phyloP scores from a whole-genome alignment of 805 yeast genomes.

The Pichia exigua region DNA sequence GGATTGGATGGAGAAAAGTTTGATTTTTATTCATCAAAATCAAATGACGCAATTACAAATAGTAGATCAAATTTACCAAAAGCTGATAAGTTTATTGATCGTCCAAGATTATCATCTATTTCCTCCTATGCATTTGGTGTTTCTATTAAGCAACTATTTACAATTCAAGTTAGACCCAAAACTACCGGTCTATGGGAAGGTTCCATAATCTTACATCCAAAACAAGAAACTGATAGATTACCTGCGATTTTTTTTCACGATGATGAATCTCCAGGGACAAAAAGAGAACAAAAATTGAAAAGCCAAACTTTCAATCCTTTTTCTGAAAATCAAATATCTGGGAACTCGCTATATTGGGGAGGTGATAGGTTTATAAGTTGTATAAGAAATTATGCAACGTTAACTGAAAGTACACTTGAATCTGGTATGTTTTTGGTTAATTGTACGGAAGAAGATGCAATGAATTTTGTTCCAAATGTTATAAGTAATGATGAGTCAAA shows the following conservation, averaged over 20 bases:
- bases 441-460: conserved; percentile 61
- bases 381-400: conserved; percentile 45
- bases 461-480: conserved; percentile 47
- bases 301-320: conserved; percentile 71
- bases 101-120: conserved; percentile 45
- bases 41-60: conserved; percentile 6
- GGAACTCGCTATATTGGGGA: conserved; percentile 73
- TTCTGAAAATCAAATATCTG: conserved; percentile 38
- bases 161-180: conserved; percentile 79
- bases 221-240: conserved; percentile 47
- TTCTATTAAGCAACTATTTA: conserved; percentile 53
- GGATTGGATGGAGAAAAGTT: conserved; percentile 31
- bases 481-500: conserved; percentile 28
- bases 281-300: conserved; percentile 48
- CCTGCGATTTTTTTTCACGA: conserved; percentile 94
- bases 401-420: conserved; percentile 66
- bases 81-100: conserved; percentile 33
- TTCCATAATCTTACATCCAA: conserved; percentile 66
- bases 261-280: conserved; percentile 71
- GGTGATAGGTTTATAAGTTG: conserved; percentile 67
- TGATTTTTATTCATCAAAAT: conserved; percentile 16
- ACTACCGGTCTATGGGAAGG: conserved; percentile 91
- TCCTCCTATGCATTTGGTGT: conserved; percentile 65
- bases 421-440: conserved; percentile 67
- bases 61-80: conserved; percentile 17